phyloP scores from a whole-genome alignment of 1,139 yeast species.

The Blastobotrys persicus region DNA sequence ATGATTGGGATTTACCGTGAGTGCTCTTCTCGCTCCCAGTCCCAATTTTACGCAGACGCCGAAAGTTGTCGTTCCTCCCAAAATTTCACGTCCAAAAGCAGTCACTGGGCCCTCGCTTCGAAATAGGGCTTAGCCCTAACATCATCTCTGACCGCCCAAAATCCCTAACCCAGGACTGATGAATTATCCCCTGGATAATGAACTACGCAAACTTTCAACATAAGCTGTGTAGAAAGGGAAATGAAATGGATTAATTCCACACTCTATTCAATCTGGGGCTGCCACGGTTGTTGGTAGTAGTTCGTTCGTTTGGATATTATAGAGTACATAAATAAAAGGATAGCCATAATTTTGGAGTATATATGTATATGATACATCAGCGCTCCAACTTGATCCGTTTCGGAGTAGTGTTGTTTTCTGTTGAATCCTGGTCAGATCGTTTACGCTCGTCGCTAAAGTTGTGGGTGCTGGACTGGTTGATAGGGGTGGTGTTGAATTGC shows the following conservation, averaged over 20 bases:
- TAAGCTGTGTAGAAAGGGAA: too few relatives aligned
- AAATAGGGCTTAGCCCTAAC: background rate
- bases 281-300: too few relatives aligned
- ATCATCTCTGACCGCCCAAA: background rate
- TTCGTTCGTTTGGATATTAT: too few relatives aligned
- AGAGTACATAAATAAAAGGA: background rate
- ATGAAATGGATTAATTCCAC: too few relatives aligned
- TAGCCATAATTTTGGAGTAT: background rate
- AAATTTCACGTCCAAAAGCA: background rate
- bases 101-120: too few relatives aligned
- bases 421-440: background rate
- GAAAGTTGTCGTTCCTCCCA: background rate
- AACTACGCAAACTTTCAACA: too few relatives aligned
- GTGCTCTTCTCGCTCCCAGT: background rate
- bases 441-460: slow-evolving; percentile 1
- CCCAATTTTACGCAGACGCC: background rate
- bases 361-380: background rate
- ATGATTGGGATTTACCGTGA: background rate
- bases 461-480: background rate
- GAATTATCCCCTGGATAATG: too few relatives aligned
- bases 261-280: too few relatives aligned
- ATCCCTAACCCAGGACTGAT: background rate
- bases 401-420: background rate
- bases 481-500: slow-evolving; percentile 27
- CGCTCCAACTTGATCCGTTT: background rate